Evolutionary conservation across 2,329 filamentous ascomycete genomes (phyloP).

Genomic region (Emmonsiellopsis sp.): DNA sequence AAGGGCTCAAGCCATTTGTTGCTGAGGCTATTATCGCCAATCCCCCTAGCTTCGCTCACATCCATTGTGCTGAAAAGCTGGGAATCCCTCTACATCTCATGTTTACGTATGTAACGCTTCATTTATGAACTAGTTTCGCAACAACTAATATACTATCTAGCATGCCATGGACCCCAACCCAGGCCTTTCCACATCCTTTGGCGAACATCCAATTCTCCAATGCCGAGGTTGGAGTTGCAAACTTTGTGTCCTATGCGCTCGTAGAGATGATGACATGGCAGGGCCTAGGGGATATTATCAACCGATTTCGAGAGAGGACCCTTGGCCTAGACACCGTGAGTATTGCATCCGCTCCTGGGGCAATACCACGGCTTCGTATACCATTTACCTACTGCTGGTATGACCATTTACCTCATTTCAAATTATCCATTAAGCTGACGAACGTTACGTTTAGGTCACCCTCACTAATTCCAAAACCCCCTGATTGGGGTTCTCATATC

Average conservation of each 20-base stretch:
- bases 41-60: slow-evolving; percentile 66
- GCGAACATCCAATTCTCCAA: slow-evolving; percentile 72
- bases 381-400: slow-evolving; percentile 88
- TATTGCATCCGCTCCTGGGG: slow-evolving; percentile 70
- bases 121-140: neutral
- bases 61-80: slow-evolving; percentile 70
- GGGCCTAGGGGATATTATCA: slow-evolving; percentile 82
- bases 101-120: slow-evolving; percentile 59
- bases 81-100: slow-evolving; percentile 74
- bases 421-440: neutral
- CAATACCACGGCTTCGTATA: slow-evolving; percentile 64
- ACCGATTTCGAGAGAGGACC: slow-evolving; percentile 67
- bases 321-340: slow-evolving; percentile 70
- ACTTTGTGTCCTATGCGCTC: slow-evolving; percentile 73
- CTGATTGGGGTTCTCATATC: slow-evolving; percentile 64
- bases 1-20: slow-evolving; percentile 58
- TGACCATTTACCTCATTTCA: neutral
- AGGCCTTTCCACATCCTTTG: slow-evolving; percentile 75
- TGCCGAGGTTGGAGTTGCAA: slow-evolving; percentile 65
- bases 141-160: slow-evolving; percentile 27
- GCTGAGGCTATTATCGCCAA: slow-evolving; percentile 85
- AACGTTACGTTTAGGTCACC: slow-evolving; percentile 45
- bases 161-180: slow-evolving; percentile 85
- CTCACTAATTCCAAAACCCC: slow-evolving; percentile 65
- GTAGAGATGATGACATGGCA: slow-evolving; percentile 94